Evolutionary conservation across 768 basidiomycete species (phyloP).

Genomic region (Rhodotorula sphaerocarpa): DNA sequence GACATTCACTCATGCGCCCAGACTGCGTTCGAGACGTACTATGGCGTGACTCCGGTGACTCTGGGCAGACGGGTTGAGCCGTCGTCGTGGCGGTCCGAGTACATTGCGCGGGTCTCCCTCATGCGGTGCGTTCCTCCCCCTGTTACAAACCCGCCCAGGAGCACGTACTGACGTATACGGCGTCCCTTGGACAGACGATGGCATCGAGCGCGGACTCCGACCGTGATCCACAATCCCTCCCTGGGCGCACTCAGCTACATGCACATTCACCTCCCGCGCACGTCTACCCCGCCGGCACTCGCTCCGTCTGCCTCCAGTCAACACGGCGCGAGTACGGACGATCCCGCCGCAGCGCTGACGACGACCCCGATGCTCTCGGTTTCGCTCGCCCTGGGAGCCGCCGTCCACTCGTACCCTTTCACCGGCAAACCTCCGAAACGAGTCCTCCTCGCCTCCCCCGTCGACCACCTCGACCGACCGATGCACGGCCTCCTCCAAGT

Average conservation of each 20-base stretch:
- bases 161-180: not conserved
- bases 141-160: too few species aligned
- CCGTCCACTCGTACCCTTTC: slow-evolving; percentile 21
- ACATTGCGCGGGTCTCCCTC: slow-evolving; percentile 22
- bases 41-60: not conserved
- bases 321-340: not conserved
- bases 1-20: too few species aligned
- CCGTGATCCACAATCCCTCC: slow-evolving; percentile 15
- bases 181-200: slow-evolving; percentile 4
- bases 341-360: not conserved
- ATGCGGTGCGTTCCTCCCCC: slow-evolving; percentile 10
- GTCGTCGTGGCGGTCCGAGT: slow-evolving; percentile 20
- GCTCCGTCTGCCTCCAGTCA: not conserved
- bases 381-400: slow-evolving; percentile 21
- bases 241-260: slow-evolving; percentile 19
- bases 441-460: slow-evolving; percentile 12
- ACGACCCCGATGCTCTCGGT: slow-evolving; percentile 11
- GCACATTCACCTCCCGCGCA: slow-evolving; percentile 9
- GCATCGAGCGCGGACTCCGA: slow-evolving; percentile 17
- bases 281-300: not conserved
- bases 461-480: slow-evolving; percentile 28
- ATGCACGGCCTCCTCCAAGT: slow-evolving; percentile 8
- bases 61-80: slow-evolving; percentile 21
- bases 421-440: slow-evolving; percentile 20
- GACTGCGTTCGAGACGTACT: slow-evolving; percentile 30